These are phyloP conservation scores for Dryas alaskensis DNA, from an alignment of 306 rosid genomes.

Conservation along the genomic window DNA sequence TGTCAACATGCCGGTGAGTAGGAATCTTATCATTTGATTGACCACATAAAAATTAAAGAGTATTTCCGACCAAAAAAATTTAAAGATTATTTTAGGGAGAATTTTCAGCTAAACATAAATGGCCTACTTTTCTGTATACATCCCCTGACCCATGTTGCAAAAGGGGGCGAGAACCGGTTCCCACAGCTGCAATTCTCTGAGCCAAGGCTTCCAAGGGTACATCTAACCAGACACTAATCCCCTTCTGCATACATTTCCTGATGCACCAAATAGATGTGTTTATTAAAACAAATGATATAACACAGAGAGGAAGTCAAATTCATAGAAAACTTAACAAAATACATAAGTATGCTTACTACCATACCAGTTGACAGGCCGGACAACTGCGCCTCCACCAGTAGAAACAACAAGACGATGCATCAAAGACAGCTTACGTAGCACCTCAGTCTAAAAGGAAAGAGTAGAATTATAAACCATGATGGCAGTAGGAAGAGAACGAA, in stretches of 20 bases:
- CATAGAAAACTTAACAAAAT: constrained; percentile 3
- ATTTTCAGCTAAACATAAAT: constrained; percentile 19
- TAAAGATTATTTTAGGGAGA: not conserved
- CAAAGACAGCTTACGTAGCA: constrained; percentile 57
- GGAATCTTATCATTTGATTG: not conserved
- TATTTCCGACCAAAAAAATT: too few species aligned
- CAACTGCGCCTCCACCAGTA: constrained; percentile 95
- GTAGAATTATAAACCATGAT: not conserved
- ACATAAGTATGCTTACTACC: constrained; percentile 13
- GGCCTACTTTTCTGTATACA: constrained; percentile 61
- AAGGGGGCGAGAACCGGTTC: constrained; percentile 91
- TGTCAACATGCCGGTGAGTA: not conserved
- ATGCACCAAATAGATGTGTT: constrained; percentile 20
- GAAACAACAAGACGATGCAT: constrained; percentile 67
- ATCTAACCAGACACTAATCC: constrained; percentile 88
- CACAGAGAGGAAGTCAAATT: not conserved
- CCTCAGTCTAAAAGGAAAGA: constrained; percentile 61
- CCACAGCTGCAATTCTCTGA: constrained; percentile 77
- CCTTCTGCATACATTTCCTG: constrained; percentile 90
- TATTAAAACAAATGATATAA: not conserved
- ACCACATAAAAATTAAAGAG: not conserved
- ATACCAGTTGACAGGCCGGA: constrained; percentile 89
- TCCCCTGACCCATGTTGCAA: constrained; percentile 76
- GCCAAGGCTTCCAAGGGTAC: constrained; percentile 95
- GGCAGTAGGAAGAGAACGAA: not conserved